These are phyloP conservation scores for Teratosphaeria zuluensis DNA, from an alignment of 2,329 filamentous ascomycete genomes.

Conservation along the genomic window DNA sequence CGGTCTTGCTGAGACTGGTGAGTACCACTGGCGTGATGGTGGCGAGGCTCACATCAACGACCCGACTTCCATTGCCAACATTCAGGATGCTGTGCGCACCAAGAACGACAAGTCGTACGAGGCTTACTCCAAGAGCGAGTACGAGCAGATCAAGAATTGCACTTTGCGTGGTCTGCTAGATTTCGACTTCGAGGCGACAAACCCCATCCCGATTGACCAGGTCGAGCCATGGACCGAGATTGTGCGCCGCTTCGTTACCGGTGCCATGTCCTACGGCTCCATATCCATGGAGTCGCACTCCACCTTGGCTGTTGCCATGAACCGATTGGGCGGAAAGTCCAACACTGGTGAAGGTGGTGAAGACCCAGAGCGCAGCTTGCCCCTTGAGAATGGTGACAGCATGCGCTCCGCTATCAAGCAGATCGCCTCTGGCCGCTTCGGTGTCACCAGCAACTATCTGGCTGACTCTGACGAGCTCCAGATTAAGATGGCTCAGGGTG, in stretches of 20 bases:
- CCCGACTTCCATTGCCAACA: slow-evolving; percentile 87
- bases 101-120: slow-evolving; percentile 99
- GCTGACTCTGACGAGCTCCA: slow-evolving; percentile 93
- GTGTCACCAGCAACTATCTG: slow-evolving; percentile 89
- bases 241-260: slow-evolving; percentile 89
- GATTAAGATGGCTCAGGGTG: slow-evolving; percentile 99
- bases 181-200: slow-evolving; percentile 85
- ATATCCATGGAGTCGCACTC: slow-evolving; percentile 99
- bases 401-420: slow-evolving; percentile 98
- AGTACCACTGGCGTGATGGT: slow-evolving; percentile 97
- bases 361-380: slow-evolving; percentile 79
- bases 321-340: slow-evolving; percentile 88
- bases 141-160: slow-evolving; percentile 94
- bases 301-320: slow-evolving; percentile 92
- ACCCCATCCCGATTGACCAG: slow-evolving; percentile 84
- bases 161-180: slow-evolving; percentile 89
- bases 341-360: slow-evolving; percentile 98
- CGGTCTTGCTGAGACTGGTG: slow-evolving; percentile 81
- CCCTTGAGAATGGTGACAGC: slow-evolving; percentile 83
- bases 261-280: slow-evolving; percentile 96
- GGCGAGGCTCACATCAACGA: slow-evolving; percentile 94
- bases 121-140: slow-evolving; percentile 84
- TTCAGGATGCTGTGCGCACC: slow-evolving; percentile 88
- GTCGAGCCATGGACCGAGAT: slow-evolving; percentile 98
- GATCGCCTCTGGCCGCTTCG: slow-evolving; percentile 89